Percentiles rank a stretch among this genome's conserved stretches.
Evolutionary conservation across 805 yeast genomes (phyloP).

Genomic region (Wickerhamomyces bisporus): DNA sequence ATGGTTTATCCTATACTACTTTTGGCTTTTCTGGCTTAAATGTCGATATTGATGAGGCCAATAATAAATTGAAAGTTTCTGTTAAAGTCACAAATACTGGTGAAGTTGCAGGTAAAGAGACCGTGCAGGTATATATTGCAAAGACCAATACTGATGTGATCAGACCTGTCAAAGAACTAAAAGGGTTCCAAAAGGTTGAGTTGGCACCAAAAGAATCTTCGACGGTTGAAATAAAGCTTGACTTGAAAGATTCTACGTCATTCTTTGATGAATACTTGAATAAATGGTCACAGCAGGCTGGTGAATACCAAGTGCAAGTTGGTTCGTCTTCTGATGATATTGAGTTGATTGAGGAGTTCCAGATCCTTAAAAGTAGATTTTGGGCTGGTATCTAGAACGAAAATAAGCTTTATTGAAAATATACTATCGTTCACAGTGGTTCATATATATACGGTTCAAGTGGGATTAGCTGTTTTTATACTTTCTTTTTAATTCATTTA

Average conservation of each 20-base stretch:
- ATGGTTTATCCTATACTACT: conserved; percentile 49
- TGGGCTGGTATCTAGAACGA: too few species aligned
- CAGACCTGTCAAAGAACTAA: conserved; percentile 51
- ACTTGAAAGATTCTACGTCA: conserved; percentile 41
- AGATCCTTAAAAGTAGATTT: conserved; percentile 4
- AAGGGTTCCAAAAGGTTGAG: conserved; percentile 43
- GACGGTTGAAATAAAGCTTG: conserved; percentile 30
- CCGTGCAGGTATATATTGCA: conserved; percentile 43
- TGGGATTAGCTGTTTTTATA: conserved; percentile 3
- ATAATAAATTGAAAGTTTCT: conserved; percentile 17
- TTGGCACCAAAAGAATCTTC: conserved; percentile 37
- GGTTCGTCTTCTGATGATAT: conserved; percentile 28
- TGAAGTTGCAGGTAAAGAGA: conserved; percentile 41
- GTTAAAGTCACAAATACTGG: conserved; percentile 45
- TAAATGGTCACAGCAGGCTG: conserved; percentile 45
- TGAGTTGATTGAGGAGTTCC: conserved; percentile 8
- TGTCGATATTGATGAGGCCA: conserved; percentile 21
- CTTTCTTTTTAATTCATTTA: conserved; percentile 17
- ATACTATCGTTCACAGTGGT: too few species aligned
- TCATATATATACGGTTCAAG: too few species aligned
- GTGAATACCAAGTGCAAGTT: conserved; percentile 38
- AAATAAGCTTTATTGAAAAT: too few species aligned
- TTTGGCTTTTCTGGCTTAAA: conserved; percentile 34
- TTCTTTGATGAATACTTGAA: conserved; percentile 41
- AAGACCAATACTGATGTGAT: conserved; percentile 26